phyloP scores from a whole-genome alignment of 2,329 filamentous ascomycete genomes.

The Paecilomyces variotii region DNA sequence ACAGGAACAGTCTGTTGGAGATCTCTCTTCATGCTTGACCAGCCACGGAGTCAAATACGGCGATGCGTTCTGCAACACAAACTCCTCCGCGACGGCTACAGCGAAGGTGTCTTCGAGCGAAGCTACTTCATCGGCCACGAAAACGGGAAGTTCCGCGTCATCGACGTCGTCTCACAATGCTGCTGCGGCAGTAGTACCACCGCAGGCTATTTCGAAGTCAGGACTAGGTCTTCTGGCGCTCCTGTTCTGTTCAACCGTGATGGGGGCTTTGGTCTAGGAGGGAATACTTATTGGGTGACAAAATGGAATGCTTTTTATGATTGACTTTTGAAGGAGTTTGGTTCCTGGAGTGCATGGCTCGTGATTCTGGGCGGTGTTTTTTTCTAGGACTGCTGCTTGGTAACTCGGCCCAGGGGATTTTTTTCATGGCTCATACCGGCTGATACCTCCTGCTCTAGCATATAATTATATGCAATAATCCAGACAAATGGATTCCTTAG shows the following conservation, averaged over 20 bases:
- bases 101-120: conserved; percentile 9
- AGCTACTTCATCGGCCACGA: neutral
- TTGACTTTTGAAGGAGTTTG: neutral
- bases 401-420: no score
- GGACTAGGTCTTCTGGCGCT: conserved; percentile 24
- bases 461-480: no score
- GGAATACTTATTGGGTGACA: neutral
- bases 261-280: conserved; percentile 20
- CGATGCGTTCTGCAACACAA: conserved; percentile 40
- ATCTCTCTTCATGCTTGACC: conserved; percentile 34
- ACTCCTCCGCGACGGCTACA: conserved; percentile 31
- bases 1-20: conserved; percentile 27
- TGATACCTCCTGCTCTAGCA: no score
- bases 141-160: conserved; percentile 7
- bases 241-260: conserved; percentile 21
- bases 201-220: conserved; percentile 17
- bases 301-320: neutral
- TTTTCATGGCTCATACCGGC: no score
- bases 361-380: no score
- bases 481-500: no score
- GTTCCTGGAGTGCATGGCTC: neutral
- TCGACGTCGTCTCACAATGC: conserved; percentile 11
- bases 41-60: conserved; percentile 28
- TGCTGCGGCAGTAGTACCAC: conserved; percentile 6
- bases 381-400: no score